phyloP scores from a whole-genome alignment of 768 basidiomycete species.

The Royoungia palumana region DNA sequence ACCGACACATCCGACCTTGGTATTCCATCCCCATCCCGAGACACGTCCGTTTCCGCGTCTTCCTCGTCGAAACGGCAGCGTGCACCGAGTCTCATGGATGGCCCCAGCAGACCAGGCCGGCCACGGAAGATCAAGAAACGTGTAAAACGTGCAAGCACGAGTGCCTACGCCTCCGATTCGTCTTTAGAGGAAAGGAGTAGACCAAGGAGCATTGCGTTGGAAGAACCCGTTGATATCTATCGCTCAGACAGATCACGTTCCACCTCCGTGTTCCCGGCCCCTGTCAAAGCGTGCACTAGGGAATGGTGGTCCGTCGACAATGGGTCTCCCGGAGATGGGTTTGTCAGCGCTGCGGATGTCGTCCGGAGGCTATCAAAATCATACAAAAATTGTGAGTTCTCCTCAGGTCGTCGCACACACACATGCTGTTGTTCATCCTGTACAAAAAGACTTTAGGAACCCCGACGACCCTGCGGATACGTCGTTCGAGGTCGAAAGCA shows the following conservation, averaged over 20 bases:
- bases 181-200: constrained; percentile 47
- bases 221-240: constrained; percentile 60
- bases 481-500: constrained; percentile 59
- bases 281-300: constrained; percentile 21
- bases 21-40: constrained; percentile 15
- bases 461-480: constrained; percentile 58
- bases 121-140: constrained; percentile 29
- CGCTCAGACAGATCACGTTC: constrained; percentile 61
- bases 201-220: constrained; percentile 38
- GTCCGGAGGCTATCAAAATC: constrained; percentile 60
- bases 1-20: constrained; percentile 18
- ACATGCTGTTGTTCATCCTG: constrained; percentile 12
- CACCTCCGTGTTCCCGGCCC: constrained; percentile 46
- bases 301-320: constrained; percentile 52
- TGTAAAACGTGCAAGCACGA: constrained; percentile 18
- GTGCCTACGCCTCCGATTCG: constrained; percentile 29
- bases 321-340: constrained; percentile 47
- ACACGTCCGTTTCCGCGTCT: constrained; percentile 21
- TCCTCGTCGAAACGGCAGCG: constrained; percentile 27
- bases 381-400: constrained; percentile 64
- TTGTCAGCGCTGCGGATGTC: constrained; percentile 63
- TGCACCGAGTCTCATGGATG: constrained; percentile 6
- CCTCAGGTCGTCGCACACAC: background rate
- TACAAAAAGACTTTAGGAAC: constrained; percentile 64
- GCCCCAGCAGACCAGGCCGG: constrained; percentile 1